Evolutionary conservation across 164 flowering plant species (phyloP).

Genomic region (Hamamelis virginiana): DNA sequence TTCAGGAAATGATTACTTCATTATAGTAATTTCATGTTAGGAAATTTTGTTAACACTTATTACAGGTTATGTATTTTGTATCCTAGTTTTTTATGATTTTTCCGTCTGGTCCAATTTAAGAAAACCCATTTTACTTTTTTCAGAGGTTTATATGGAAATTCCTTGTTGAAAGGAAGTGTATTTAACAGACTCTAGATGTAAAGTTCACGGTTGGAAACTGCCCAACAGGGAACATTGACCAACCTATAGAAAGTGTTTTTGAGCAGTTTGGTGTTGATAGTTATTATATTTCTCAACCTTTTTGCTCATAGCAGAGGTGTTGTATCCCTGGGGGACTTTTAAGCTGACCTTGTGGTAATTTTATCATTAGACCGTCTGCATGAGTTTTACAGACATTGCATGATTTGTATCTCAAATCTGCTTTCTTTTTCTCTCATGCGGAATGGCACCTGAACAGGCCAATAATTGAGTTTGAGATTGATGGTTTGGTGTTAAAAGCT

Average conservation of each 20-base stretch:
- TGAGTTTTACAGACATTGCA: too few species aligned
- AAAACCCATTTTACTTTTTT: not conserved
- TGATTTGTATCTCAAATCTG: not conserved
- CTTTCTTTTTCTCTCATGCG: not conserved
- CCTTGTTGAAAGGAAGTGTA: not conserved
- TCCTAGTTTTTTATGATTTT: too few species aligned
- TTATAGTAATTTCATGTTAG: not conserved
- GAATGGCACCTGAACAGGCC: not conserved
- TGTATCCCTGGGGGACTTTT: too few species aligned
- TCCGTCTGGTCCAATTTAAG: not conserved
- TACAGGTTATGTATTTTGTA: too few species aligned
- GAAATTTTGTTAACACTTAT: too few species aligned
- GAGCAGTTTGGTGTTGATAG: too few species aligned
- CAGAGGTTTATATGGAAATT: not conserved
- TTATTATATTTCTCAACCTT: too few species aligned
- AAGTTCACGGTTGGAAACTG: not conserved
- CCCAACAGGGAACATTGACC: not conserved
- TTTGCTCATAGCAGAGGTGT: too few species aligned
- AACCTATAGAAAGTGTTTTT: not conserved
- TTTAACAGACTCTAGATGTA: not conserved
- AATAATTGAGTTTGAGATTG: not conserved
- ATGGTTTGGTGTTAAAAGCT: not conserved
- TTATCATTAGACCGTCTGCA: too few species aligned
- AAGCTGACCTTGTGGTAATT: too few species aligned
- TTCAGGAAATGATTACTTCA: not conserved